Percentiles rank a stretch among this genome's conserved stretches.
Conservation (phyloP, 2,329 filamentous ascomycete genomes). For the Arachnomyces sp. region DNA sequence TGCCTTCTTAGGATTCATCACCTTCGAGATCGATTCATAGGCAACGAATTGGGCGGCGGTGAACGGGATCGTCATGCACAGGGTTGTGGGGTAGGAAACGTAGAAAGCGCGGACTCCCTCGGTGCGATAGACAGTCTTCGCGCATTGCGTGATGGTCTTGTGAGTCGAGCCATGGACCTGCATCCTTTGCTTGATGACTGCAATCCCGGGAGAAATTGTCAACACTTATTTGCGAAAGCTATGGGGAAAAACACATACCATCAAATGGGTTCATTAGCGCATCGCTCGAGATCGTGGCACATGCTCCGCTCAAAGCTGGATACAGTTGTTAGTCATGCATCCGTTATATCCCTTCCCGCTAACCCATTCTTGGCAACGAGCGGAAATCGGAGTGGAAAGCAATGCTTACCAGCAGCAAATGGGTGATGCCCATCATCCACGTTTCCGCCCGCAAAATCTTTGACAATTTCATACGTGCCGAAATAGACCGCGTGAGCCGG, state of each 20-base stretch:
- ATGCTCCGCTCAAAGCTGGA: slow-evolving; percentile 81
- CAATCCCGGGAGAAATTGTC: slow-evolving; percentile 6
- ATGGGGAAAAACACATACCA: slow-evolving; percentile 50
- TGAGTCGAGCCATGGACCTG: slow-evolving; percentile 95
- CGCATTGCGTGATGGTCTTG: slow-evolving; percentile 78
- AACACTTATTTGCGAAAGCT: slow-evolving; percentile 5
- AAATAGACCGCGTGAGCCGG: slow-evolving; percentile 98
- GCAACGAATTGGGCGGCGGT: slow-evolving; percentile 95
- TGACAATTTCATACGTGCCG: slow-evolving; percentile 94
- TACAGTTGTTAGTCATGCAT: slow-evolving; percentile 29
- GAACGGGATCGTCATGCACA: slow-evolving; percentile 98
- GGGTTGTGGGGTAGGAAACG: slow-evolving; percentile 93
- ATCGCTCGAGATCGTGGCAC: slow-evolving; percentile 93
- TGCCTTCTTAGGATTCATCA: slow-evolving; percentile 69
- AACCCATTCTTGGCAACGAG: slow-evolving; percentile 9
- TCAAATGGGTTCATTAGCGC: slow-evolving; percentile 99
- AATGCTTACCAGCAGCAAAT: slow-evolving; percentile 70
- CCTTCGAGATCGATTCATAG: slow-evolving; percentile 91
- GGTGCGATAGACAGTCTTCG: slow-evolving; percentile 73
- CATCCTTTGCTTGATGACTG: slow-evolving; percentile 99
- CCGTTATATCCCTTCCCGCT: slow-evolving; percentile 7
- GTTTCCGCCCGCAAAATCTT: slow-evolving; percentile 92
- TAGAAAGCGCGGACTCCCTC: slow-evolving; percentile 93
- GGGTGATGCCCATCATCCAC: slow-evolving; percentile 78
- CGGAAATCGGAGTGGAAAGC: not conserved